phyloP scores from a whole-genome alignment of 306 rosid species.

The Cucumis cinereus region DNA sequence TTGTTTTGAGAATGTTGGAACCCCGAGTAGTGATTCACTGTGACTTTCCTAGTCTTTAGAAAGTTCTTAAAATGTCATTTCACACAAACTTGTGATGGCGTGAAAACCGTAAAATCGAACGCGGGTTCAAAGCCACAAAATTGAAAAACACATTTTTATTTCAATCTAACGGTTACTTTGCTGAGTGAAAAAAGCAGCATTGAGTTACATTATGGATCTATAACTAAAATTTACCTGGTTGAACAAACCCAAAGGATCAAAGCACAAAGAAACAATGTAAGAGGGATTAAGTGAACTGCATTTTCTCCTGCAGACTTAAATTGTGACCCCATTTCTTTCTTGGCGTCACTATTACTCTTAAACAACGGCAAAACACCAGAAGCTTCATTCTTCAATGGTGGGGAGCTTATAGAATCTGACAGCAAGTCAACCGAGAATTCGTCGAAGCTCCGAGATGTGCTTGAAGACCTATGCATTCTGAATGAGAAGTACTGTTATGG shows the following conservation, averaged over 20 bases:
- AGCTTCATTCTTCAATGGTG: conserved; percentile 19
- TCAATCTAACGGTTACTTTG: background rate
- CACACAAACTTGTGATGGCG: too few species aligned
- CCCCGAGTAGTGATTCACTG: too few species aligned
- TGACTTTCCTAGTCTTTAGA: too few species aligned
- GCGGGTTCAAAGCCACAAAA: background rate
- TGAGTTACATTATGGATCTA: background rate
- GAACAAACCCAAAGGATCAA: conserved; percentile 75
- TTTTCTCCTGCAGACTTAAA: conserved; percentile 26
- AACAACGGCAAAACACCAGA: conserved; percentile 34
- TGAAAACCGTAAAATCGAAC: background rate
- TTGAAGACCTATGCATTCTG: conserved; percentile 28
- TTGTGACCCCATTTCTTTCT: conserved; percentile 29
- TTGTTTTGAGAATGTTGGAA: too few species aligned
- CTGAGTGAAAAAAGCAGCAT: background rate
- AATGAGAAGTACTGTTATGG: background rate
- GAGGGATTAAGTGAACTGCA: conserved; percentile 57
- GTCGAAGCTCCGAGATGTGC: conserved; percentile 22
- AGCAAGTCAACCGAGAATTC: conserved; percentile 23
- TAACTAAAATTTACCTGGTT: background rate
- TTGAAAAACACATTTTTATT: background rate
- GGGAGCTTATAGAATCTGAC: conserved; percentile 4
- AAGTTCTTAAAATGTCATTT: too few species aligned
- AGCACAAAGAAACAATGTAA: conserved; percentile 46
- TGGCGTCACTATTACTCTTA: conserved; percentile 11